These are phyloP conservation scores for Globisporangium uncinulatum DNA, from an alignment of 352 stramenopile genomes.

Conservation along the genomic window DNA sequence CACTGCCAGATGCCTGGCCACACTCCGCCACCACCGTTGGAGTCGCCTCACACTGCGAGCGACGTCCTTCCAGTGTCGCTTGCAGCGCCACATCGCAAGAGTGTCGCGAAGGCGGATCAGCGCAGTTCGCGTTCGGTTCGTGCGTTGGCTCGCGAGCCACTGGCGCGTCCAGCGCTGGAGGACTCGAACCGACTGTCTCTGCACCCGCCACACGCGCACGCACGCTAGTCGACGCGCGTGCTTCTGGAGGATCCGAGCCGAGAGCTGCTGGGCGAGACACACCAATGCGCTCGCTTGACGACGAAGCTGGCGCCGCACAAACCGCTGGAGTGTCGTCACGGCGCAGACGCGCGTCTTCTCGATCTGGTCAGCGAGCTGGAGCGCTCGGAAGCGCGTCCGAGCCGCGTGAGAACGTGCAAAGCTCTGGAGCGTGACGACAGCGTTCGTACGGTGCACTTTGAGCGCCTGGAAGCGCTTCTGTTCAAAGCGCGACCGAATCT, in stretches of 20 bases:
- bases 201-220: constrained; percentile 1
- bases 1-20: background rate
- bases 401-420: constrained; percentile 19
- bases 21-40: constrained; percentile 47
- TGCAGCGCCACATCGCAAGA: constrained; percentile 19
- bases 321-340: constrained; percentile 28
- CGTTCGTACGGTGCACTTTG: constrained; percentile 35
- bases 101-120: constrained; percentile 4
- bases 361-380: constrained; percentile 15
- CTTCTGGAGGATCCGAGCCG: constrained; percentile 46
- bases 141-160: constrained; percentile 7
- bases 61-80: constrained; percentile 14
- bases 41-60: constrained; percentile 11
- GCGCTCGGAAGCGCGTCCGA: constrained; percentile 5
- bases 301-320: constrained; percentile 28
- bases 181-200: constrained; percentile 12
- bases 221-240: constrained; percentile 26
- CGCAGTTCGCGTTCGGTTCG: constrained; percentile 12
- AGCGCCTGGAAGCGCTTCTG: constrained; percentile 55
- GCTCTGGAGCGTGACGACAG: constrained; percentile 39
- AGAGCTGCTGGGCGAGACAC: constrained; percentile 25
- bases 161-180: constrained; percentile 42
- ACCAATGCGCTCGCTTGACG: constrained; percentile 34
- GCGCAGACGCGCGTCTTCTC: constrained; percentile 8
- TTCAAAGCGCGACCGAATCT: constrained; percentile 43